These are phyloP conservation scores for Calonectria honghensis DNA, from an alignment of 2,329 filamentous ascomycete species.

Conservation along the genomic window DNA sequence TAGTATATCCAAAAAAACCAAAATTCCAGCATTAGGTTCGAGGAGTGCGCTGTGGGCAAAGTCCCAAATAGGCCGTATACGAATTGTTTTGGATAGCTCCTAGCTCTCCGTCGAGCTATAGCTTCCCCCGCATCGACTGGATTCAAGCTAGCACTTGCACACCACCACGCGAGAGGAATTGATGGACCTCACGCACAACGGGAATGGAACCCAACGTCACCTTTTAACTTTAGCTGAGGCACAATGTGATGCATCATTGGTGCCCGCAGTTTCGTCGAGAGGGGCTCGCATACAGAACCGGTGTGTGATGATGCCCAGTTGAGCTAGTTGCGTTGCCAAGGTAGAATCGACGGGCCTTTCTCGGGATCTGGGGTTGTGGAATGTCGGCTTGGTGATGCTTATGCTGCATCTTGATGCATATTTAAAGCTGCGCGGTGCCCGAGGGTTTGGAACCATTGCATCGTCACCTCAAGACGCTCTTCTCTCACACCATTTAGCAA, in stretches of 20 bases:
- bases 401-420: slow-evolving; percentile 19
- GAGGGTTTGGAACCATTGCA: background rate
- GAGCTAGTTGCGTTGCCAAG: slow-evolving; percentile 42
- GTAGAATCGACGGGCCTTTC: slow-evolving; percentile 42
- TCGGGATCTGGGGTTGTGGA: slow-evolving; percentile 47
- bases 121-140: slow-evolving; percentile 29
- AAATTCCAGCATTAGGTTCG: slow-evolving; percentile 5
- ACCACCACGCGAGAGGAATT: slow-evolving; percentile 22
- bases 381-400: slow-evolving; percentile 24
- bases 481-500: slow-evolving; percentile 2
- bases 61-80: background rate
- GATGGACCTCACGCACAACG: slow-evolving; percentile 36
- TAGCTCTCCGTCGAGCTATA: slow-evolving; percentile 21
- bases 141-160: slow-evolving; percentile 13
- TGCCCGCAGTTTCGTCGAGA: slow-evolving; percentile 51
- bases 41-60: background rate
- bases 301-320: slow-evolving; percentile 44
- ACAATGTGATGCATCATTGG: slow-evolving; percentile 46
- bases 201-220: slow-evolving; percentile 47
- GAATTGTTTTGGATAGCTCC: slow-evolving; percentile 20
- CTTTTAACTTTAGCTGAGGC: slow-evolving; percentile 43
- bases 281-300: slow-evolving; percentile 45
- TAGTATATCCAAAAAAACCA: background rate
- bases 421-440: slow-evolving; percentile 11
- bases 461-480: slow-evolving; percentile 4